phyloP scores from a whole-genome alignment of 768 basidiomycete species.

The Collybia sp. region DNA sequence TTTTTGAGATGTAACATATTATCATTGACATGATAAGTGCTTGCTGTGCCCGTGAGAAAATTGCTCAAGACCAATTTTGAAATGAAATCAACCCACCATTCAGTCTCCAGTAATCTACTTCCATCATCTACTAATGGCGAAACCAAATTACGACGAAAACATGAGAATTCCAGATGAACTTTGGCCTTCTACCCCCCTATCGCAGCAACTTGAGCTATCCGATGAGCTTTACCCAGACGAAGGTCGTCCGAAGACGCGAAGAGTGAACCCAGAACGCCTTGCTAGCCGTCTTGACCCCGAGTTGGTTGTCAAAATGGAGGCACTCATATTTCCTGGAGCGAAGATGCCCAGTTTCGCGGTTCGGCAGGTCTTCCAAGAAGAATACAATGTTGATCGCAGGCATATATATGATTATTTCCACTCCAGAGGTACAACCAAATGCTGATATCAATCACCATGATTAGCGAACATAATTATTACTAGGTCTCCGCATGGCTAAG shows the following conservation, averaged over 20 bases:
- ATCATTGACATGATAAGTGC: no score
- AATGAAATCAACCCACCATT: no score
- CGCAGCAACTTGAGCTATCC: conserved; percentile 1
- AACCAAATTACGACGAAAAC: background rate
- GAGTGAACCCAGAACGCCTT: conserved; percentile 66
- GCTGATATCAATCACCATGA: background rate
- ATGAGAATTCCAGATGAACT: background rate
- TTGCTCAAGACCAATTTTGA: no score
- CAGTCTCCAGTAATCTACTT: no score
- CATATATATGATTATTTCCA: conserved; percentile 82
- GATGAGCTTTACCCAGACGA: conserved; percentile 15
- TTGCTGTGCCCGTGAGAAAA: no score
- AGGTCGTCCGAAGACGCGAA: conserved; percentile 38
- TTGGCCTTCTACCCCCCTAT: background rate
- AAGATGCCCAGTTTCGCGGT: conserved; percentile 76
- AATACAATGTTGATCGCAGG: conserved; percentile 64
- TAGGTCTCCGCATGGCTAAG: conserved; percentile 57
- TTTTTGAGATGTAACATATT: conserved; percentile 42
- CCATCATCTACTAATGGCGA: background rate
- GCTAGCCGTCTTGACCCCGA: conserved; percentile 64
- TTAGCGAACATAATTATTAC: background rate
- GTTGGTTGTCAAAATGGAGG: conserved; percentile 68
- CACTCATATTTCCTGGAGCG: conserved; percentile 62
- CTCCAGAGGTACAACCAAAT: conserved; percentile 35
- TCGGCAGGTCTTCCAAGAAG: conserved; percentile 66